Percentiles rank a stretch among this genome's conserved stretches.
These are phyloP conservation scores for Stromatinia cepivora DNA, from an alignment of 2,329 filamentous ascomycete genomes.

Conservation along the genomic window DNA sequence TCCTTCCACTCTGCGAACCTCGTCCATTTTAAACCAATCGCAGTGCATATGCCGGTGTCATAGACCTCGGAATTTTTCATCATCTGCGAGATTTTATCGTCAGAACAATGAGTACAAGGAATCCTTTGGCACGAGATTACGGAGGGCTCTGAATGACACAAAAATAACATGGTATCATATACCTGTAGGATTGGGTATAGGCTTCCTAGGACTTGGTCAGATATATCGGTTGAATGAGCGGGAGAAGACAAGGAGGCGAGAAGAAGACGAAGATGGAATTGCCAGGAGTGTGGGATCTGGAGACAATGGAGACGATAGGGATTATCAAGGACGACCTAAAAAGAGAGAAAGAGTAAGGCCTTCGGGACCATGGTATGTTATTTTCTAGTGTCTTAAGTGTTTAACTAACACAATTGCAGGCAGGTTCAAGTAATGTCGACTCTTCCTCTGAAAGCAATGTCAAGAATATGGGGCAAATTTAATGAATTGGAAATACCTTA, in stretches of 20 bases:
- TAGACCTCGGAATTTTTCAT: conserved; percentile 36
- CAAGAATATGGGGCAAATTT: conserved; percentile 70
- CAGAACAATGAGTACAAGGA: conserved; percentile 37
- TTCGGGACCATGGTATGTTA: conserved; percentile 61
- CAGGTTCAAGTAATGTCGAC: conserved; percentile 75
- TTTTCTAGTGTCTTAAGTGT: not conserved
- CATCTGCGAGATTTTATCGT: conserved; percentile 32
- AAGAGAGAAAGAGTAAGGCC: conserved; percentile 61
- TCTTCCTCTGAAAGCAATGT: conserved; percentile 69
- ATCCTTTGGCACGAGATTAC: conserved; percentile 46
- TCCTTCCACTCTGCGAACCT: conserved; percentile 10
- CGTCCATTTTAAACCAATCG: conserved; percentile 23
- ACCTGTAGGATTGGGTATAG: conserved; percentile 67
- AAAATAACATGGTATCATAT: conserved; percentile 73
- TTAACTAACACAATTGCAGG: conserved; percentile 43
- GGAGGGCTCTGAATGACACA: conserved; percentile 60
- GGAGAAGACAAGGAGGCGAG: conserved; percentile 45
- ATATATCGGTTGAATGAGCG: conserved; percentile 60
- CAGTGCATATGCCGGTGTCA: conserved; percentile 30
- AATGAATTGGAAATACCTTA: conserved; percentile 72
- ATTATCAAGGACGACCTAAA: conserved; percentile 46
- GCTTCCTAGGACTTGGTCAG: conserved; percentile 64
- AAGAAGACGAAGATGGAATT: conserved; percentile 43
- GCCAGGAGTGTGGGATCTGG: conserved; percentile 34
- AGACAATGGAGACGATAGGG: conserved; percentile 43